phyloP scores from a whole-genome alignment of 148 eudicot species.

The Nyssa sinensis region DNA sequence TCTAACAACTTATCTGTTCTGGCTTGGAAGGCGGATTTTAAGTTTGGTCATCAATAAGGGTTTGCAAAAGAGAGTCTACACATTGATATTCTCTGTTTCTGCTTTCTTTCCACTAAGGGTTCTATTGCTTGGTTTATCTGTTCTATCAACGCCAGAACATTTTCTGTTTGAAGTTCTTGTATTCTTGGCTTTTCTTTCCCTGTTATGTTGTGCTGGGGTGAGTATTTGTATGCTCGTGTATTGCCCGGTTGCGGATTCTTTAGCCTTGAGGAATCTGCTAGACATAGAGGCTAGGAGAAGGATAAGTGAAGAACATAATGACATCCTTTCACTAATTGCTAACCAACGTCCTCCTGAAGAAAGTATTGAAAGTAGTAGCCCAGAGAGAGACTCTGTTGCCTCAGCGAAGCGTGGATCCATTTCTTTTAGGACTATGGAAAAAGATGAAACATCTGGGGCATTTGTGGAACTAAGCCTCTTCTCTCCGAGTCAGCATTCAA shows the following conservation, averaged over 20 bases:
- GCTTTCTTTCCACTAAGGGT: conserved; percentile 71
- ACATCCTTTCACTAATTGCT: conserved; percentile 64
- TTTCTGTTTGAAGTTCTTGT: conserved; percentile 65
- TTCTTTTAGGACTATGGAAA: conserved; percentile 71
- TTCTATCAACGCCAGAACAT: conserved; percentile 57
- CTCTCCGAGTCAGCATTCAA: conserved; percentile 46
- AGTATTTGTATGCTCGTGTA: conserved; percentile 75
- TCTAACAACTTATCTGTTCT: conserved; percentile 58
- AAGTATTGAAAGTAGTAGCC: conserved; percentile 44
- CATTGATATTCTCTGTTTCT: conserved; percentile 56
- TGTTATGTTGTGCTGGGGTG: conserved; percentile 61
- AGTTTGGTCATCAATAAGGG: conserved; percentile 82
- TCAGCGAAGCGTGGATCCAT: conserved; percentile 79
- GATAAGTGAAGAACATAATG: conserved; percentile 38
- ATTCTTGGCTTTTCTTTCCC: conserved; percentile 75
- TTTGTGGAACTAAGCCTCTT: conserved; percentile 75
- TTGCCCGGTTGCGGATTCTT: conserved; percentile 82
- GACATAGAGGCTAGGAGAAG: conserved; percentile 60
- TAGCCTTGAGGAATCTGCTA: conserved; percentile 66
- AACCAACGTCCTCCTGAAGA: conserved; percentile 53
- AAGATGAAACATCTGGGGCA: conserved; percentile 47
- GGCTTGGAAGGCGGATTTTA: conserved; percentile 77
- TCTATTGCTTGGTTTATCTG: conserved; percentile 83
- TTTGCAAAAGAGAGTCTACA: conserved; percentile 79
- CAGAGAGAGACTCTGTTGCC: conserved; percentile 50